Conservation (phyloP, 2,329 filamentous ascomycete genomes). For the Claviceps humidiphila region DNA sequence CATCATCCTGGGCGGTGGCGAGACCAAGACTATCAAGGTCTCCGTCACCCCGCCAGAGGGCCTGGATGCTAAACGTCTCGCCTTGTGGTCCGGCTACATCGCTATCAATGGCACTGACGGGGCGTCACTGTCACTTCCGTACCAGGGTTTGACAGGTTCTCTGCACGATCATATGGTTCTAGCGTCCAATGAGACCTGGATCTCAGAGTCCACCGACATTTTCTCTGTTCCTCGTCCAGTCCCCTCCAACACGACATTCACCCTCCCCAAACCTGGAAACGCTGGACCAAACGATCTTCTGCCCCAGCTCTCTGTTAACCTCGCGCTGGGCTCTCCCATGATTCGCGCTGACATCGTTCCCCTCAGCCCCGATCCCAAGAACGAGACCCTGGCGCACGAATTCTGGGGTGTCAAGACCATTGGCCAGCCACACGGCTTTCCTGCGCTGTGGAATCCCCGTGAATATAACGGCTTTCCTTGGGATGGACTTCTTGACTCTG, state of each 20-base stretch:
- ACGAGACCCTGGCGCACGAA: conserved; percentile 13
- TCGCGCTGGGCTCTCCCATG: conserved; percentile 32
- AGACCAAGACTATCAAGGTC: conserved; percentile 4
- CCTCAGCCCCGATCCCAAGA: conserved; percentile 12
- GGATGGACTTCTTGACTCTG: conserved; percentile 33
- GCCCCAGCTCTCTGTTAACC: conserved; percentile 26
- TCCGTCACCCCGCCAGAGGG: conserved; percentile 3
- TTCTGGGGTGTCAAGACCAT: conserved; percentile 26
- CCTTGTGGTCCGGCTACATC: conserved; percentile 8
- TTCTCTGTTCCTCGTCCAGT: conserved; percentile 8
- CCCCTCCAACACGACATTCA: conserved; percentile 24
- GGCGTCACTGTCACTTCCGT: conserved; percentile 24
- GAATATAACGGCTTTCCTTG: conserved; percentile 19
- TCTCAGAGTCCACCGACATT: conserved; percentile 15
- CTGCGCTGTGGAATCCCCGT: conserved; percentile 19
- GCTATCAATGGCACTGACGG: conserved; percentile 23
- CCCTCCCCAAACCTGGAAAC: conserved; percentile 27
- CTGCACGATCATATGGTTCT: conserved; percentile 17
- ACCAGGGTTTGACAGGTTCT: conserved; percentile 26
- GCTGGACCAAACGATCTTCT: conserved; percentile 18
- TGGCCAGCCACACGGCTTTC: conserved; percentile 29
- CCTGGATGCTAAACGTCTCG: conserved; percentile 4
- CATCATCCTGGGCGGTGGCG: conserved; percentile 2
- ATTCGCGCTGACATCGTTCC: conserved; percentile 33
- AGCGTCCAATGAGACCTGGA: conserved; percentile 12